Evolutionary conservation across 805 yeast species (phyloP).

Genomic region (Priceomyces carsonii): DNA sequence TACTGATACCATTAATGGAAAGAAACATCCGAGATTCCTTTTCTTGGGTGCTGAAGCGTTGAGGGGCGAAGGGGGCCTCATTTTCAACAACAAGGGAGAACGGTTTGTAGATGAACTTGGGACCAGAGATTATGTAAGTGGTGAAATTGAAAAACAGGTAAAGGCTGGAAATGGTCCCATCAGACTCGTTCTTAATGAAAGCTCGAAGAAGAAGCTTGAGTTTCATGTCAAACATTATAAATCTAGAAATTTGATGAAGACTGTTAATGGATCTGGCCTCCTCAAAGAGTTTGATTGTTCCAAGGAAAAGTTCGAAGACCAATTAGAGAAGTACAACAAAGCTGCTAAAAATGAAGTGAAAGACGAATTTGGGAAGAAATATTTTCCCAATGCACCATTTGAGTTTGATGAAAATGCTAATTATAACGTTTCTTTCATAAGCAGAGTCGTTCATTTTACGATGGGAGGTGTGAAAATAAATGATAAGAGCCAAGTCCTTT

Average conservation of each 20-base stretch:
- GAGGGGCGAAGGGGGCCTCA: conserved; percentile 66
- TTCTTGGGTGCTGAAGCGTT: conserved; percentile 67
- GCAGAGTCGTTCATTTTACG: conserved; percentile 64
- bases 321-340: conserved; percentile 42
- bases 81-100: conserved; percentile 51
- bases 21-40: conserved; percentile 46
- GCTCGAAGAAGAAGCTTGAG: conserved; percentile 44
- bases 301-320: conserved; percentile 25
- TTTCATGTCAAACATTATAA: conserved; percentile 59
- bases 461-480: conserved; percentile 70
- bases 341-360: conserved; percentile 42
- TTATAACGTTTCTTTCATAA: conserved; percentile 54
- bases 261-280: conserved; percentile 44
- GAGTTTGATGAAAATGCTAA: conserved; percentile 27
- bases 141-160: conserved; percentile 49
- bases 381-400: conserved; percentile 50
- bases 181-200: conserved; percentile 50
- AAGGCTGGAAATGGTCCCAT: conserved; percentile 46
- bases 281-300: conserved; percentile 37
- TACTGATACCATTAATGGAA: conserved; percentile 42
- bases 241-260: conserved; percentile 55
- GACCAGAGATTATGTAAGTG: conserved; percentile 60
- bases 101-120: conserved; percentile 63
- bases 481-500: conserved; percentile 49
- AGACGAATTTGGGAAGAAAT: conserved; percentile 48